Base-by-base conservation (phyloP, 768 basidiomycete species). In the Glaciozyma martinii region DNA sequence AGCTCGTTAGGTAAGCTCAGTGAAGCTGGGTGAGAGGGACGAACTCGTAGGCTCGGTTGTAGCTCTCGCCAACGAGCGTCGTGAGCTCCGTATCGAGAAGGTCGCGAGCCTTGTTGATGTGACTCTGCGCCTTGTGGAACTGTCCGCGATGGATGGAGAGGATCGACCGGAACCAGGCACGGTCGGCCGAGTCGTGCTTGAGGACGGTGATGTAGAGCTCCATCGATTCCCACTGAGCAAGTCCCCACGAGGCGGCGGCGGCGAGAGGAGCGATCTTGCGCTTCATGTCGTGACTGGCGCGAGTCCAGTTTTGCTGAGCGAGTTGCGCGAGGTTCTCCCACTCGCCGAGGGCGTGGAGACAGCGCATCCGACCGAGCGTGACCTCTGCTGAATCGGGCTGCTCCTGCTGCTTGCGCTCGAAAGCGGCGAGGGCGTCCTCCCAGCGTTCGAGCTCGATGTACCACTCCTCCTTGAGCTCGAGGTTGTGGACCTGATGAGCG, bases 211-310 rank as follows among this genome's bases (percentile, higher is more conserved):
- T 94, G 75, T 95, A 98, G 71, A 91, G 86, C 53, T 98, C 95
- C 95, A 99, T 99, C 5, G 86, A 46, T 71, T 97, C 92, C 95
- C 95, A 99, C 72, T 97, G 93, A 68, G 87, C 86, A 62, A 97
- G 78, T 3, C 90, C 90, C 94, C 95, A 99, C 3, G 92, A 90
- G 1, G 95, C 94, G 0, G 94, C 93, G 1, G 95, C 90, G 0
- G 94, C 95, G 81, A 99, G 87, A 0, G 95, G 93, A 0, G 95
- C 92, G 68, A 98, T 95, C 76, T 89, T 87, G 59, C 86, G 82
- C 56, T 88, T 85, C 69, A 91, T 86, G 59, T 95, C 92, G 63
- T 86, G 82, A 56, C 81, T 84, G 9, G 63, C 66, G 66, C 83
- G 87, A 5, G 83, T 76, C 95, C 95, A 99, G 67, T 86, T 83